Conservation (phyloP, 78 protist genomes). For the Speleostelium caveatum region DNA sequence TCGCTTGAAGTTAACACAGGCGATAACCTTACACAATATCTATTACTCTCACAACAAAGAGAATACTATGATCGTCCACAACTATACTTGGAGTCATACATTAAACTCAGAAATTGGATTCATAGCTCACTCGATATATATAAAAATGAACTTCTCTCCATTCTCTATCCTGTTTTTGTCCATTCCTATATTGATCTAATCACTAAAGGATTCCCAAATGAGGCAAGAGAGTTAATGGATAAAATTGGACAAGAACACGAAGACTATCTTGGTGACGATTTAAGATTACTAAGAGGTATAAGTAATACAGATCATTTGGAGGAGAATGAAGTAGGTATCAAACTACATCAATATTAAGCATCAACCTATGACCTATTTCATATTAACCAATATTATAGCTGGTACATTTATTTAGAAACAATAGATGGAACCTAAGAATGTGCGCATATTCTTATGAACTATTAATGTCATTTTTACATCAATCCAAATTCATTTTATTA, state of each 20-base stretch:
- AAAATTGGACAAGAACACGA: conserved; percentile 77
- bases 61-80: conserved; percentile 18
- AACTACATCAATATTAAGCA: neutral
- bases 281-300: conserved; percentile 43
- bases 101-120: conserved; percentile 80
- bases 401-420: conserved; percentile 43
- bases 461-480: conserved; percentile 84
- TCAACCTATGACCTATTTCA: neutral
- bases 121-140: conserved; percentile 69
- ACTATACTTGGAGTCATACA: conserved; percentile 66
- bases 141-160: conserved; percentile 76
- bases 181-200: conserved; percentile 87
- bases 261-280: conserved; percentile 75
- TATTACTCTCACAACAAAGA: conserved; percentile 19
- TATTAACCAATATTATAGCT: no score
- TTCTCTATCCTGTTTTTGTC: conserved; percentile 87
- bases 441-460: conserved; percentile 75
- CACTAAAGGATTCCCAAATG: conserved; percentile 33
- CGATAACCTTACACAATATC: conserved; percentile 21
- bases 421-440: conserved; percentile 67
- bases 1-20: neutral
- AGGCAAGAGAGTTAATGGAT: conserved; percentile 79
- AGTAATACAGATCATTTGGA: conserved; percentile 47
- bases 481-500: conserved; percentile 28
- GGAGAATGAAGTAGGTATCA: conserved; percentile 56